phyloP scores from a whole-genome alignment of 1,139 yeast genomes.

The Hyphopichia buzzinii region DNA sequence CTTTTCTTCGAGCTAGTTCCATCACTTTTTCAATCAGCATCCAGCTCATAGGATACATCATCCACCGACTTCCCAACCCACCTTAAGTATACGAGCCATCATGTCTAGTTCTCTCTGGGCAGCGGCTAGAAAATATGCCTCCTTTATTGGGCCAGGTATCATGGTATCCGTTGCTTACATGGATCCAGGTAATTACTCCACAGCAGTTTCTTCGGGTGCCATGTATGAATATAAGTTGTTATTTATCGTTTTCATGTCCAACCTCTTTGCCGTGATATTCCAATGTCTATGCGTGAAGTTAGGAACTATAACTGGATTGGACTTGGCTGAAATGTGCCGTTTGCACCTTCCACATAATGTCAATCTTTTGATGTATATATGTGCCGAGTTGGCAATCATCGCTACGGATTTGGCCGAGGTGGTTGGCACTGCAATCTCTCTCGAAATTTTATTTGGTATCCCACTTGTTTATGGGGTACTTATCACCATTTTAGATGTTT shows the following conservation, averaged over 20 bases:
- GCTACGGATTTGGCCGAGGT: constrained; percentile 85
- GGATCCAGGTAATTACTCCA: constrained; percentile 82
- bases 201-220: constrained; percentile 79
- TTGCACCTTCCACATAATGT: constrained; percentile 56
- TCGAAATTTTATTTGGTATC: constrained; percentile 64
- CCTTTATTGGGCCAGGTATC: constrained; percentile 77
- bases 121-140: constrained; percentile 41
- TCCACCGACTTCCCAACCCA: too few relatives aligned
- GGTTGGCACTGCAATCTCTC: constrained; percentile 75
- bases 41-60: too few relatives aligned
- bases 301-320: constrained; percentile 77
- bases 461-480: constrained; percentile 69
- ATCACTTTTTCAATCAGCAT: too few relatives aligned
- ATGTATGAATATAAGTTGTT: constrained; percentile 63
- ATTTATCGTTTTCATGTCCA: constrained; percentile 62
- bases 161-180: constrained; percentile 76
- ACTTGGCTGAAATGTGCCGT: constrained; percentile 74
- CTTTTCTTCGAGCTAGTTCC: too few relatives aligned
- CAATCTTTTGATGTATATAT: constrained; percentile 55
- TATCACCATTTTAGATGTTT: constrained; percentile 69
- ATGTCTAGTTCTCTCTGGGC: neutral
- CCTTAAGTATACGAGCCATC: too few relatives aligned
- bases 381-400: constrained; percentile 74
- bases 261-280: constrained; percentile 67
- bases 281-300: constrained; percentile 72